A percentile compares a stretch with the other conserved stretches of the same genome.
Conservation (phyloP, 2,329 filamentous ascomycete species). For the Pseudocercospora musae region DNA sequence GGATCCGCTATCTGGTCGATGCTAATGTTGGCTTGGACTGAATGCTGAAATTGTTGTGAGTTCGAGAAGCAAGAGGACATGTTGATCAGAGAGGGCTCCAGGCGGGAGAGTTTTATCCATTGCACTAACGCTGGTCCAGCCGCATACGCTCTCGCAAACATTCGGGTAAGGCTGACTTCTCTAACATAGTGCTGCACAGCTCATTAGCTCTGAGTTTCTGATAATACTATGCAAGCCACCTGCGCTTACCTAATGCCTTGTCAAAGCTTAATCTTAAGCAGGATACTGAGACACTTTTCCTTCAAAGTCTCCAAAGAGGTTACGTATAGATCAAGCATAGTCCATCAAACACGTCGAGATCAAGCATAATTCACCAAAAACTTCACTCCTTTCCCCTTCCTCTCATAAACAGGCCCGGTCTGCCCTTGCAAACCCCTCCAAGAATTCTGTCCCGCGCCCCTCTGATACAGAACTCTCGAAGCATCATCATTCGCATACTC, state of each 20-base stretch:
- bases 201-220: not conserved
- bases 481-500: constrained; percentile 16
- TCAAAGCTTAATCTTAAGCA: not conserved
- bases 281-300: too few relatives aligned
- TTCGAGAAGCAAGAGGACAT: too few relatives aligned
- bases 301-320: too few relatives aligned
- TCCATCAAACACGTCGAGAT: too few relatives aligned
- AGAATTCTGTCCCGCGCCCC: constrained; percentile 23
- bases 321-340: too few relatives aligned
- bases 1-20: too few relatives aligned
- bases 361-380: constrained; percentile 23
- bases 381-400: constrained; percentile 23
- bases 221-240: not conserved
- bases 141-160: too few relatives aligned
- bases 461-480: constrained; percentile 17
- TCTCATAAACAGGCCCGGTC: constrained; percentile 22
- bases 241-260: not conserved
- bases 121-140: not conserved
- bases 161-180: too few relatives aligned
- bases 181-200: not conserved
- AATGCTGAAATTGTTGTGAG: too few relatives aligned
- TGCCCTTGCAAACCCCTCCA: constrained; percentile 21
- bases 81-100: too few relatives aligned
- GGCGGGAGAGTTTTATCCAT: too few relatives aligned
- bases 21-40: not conserved